phyloP scores from a whole-genome alignment of 1,284 basidiomycete genomes.

The Moniliella sp. region DNA sequence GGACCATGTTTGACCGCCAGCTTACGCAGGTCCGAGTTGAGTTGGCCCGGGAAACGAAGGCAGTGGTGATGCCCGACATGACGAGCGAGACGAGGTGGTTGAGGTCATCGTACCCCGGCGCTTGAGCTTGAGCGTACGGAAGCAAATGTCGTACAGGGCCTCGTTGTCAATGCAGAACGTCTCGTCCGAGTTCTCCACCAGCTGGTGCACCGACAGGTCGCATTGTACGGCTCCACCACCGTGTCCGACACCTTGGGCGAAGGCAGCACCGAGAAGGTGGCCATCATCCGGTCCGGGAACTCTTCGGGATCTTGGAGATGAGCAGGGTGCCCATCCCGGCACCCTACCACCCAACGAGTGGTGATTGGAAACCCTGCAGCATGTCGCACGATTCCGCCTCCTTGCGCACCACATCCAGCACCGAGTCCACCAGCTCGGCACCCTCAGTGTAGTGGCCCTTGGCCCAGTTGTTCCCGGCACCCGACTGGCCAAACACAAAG shows the following conservation, averaged over 20 bases:
- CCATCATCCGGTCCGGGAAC: constrained; percentile 53
- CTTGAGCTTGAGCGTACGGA: constrained; percentile 48
- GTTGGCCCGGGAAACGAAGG: constrained; percentile 74
- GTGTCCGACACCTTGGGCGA: constrained; percentile 88
- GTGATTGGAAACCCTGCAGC: constrained; percentile 81
- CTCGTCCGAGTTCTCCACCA: constrained; percentile 68
- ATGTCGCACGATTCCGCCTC: constrained; percentile 54
- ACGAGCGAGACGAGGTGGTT: constrained; percentile 53
- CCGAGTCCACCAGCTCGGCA: constrained; percentile 69
- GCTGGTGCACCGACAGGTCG: constrained; percentile 72
- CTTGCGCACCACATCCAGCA: constrained; percentile 42
- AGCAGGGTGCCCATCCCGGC: constrained; percentile 24
- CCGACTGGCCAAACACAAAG: constrained; percentile 43
- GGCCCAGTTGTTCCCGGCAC: constrained; percentile 78
- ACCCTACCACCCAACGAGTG: constrained; percentile 70
- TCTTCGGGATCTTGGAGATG: constrained; percentile 29
- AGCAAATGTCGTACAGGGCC: constrained; percentile 68
- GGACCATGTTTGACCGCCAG: constrained; percentile 79
- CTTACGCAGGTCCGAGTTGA: constrained; percentile 82
- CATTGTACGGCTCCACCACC: constrained; percentile 84
- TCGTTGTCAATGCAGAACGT: constrained; percentile 84
- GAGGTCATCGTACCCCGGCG: constrained; percentile 22
- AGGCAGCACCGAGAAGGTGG: constrained; percentile 75
- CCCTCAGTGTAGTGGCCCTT: constrained; percentile 41
- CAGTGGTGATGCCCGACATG: constrained; percentile 78